Conservation (phyloP, 164 flowering plant species). For the Amborella trichopoda region DNA sequence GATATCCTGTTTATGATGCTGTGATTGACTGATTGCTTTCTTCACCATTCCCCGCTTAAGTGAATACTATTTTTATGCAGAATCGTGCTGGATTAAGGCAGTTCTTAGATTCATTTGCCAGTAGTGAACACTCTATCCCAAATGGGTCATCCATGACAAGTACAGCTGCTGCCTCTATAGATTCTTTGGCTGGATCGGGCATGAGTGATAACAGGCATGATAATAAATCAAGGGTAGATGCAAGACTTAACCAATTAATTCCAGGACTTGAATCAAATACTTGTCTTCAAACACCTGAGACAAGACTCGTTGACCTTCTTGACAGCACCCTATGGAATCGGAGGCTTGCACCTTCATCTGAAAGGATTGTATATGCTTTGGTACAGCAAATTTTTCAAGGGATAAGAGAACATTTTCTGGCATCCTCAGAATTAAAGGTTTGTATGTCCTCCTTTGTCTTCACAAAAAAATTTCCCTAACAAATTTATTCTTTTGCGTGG, state of each 20-base stretch:
- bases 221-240: constrained; percentile 44
- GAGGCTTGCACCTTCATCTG: constrained; percentile 95
- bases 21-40: not conserved
- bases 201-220: constrained; percentile 50
- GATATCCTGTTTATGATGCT: not conserved
- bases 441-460: not conserved
- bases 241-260: constrained; percentile 61
- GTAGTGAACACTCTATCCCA: constrained; percentile 43
- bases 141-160: constrained; percentile 21
- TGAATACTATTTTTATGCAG: constrained; percentile 27
- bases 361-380: constrained; percentile 86
- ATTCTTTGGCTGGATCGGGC: constrained; percentile 28
- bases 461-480: too few relatives aligned
- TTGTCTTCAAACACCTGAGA: constrained; percentile 55
- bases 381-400: constrained; percentile 98
- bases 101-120: constrained; percentile 83
- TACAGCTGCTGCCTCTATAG: constrained; percentile 40
- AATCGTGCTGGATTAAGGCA: constrained; percentile 93
- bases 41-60: not conserved
- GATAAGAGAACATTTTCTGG: constrained; percentile 84
- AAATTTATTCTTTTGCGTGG: too few relatives aligned
- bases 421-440: constrained; percentile 86
- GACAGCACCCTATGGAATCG: constrained; percentile 96
- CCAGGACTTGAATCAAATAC: constrained; percentile 41
- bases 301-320: constrained; percentile 81